phyloP scores from a whole-genome alignment of 306 rosid genomes.

The Acacia melanoxylon region DNA sequence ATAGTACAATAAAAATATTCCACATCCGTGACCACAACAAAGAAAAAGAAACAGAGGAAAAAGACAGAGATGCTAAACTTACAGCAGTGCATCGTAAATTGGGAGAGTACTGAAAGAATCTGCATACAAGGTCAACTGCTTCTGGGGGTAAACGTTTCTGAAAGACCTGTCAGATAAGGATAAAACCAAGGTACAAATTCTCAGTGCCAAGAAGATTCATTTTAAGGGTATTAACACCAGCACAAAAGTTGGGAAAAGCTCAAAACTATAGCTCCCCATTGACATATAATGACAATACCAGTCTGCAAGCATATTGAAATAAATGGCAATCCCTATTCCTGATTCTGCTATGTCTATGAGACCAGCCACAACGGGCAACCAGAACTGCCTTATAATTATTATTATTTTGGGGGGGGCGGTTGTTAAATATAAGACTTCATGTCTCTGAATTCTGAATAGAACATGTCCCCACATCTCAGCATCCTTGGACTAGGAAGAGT shows the following conservation, averaged over 20 bases:
- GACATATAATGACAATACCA: neutral
- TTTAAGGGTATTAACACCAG: neutral
- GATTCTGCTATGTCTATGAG: neutral
- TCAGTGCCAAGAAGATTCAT: slow-evolving; percentile 22
- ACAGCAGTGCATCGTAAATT: slow-evolving; percentile 98
- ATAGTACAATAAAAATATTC: slow-evolving; percentile 2
- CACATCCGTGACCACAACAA: slow-evolving; percentile 7
- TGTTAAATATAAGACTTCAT: too few species aligned
- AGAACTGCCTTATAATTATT: neutral
- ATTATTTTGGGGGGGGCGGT: too few species aligned
- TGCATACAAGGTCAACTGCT: slow-evolving; percentile 97
- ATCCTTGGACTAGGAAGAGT: neutral
- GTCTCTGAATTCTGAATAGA: too few species aligned
- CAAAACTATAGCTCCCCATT: slow-evolving; percentile 23
- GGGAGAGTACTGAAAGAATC: slow-evolving; percentile 99
- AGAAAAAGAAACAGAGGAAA: neutral
- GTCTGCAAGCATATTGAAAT: neutral
- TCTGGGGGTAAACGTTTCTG: slow-evolving; percentile 98
- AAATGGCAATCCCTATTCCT: neutral
- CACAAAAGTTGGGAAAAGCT: neutral
- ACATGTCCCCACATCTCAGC: too few species aligned
- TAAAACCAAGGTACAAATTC: slow-evolving; percentile 13
- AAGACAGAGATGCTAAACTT: slow-evolving; percentile 36
- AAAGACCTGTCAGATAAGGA: slow-evolving; percentile 68
- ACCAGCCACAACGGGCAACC: neutral